Base-by-base conservation (phyloP, 495 filamentous ascomycete genomes). In the Hypoxylon lienhwacheense region DNA sequence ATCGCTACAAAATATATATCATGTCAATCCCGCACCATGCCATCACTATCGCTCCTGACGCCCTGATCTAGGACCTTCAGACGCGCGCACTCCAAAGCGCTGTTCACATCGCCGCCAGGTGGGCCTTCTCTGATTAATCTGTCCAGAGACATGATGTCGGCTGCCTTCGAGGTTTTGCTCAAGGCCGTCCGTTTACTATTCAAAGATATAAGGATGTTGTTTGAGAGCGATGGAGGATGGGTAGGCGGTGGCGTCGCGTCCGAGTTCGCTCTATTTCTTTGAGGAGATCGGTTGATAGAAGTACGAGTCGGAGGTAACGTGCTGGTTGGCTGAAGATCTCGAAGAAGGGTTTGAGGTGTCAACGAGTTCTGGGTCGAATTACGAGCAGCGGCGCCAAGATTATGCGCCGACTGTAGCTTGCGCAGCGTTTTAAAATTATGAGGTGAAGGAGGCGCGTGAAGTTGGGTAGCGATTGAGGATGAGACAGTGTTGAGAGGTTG, bases 41-140 rank as follows among this genome's bases (percentile, higher is more conserved):
- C 91, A 76, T 96, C 91, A 43, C 73, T 79, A 67, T 93, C 89
- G 35, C 86, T 84, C 59, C 88, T 87, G 26, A 95, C 84, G 49
- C 87, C 87, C 56, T 87, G 83, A 35, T 85, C 84, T 21, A 97
- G 67, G 29, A 97, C 82, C 57, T 87, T 82, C 64, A 87, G 81
- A 48, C 90, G 82, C 61, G 90, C 73, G 57, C 87, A 86, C 53
- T 88, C 79, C 25, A 96, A 77, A 3, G 83, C 85, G 34, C 81
- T 78, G 1, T 72, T 63, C 4, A 87, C 65, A 62, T 92, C 82
- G 26, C 84, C 85, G 65, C 78, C 73, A 7, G 85, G 85, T 8
- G 88, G 88, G 0, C 90, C 89, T 45, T 88, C 86, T 47, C 85
- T 80, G 17, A 90, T 67, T 2, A 89, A 63, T 33, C 68, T 73